Percentiles rank a stretch among this genome's conserved stretches.
Conservation (phyloP, 1,284 basidiomycete genomes). For the Puccinia hordei region DNA sequence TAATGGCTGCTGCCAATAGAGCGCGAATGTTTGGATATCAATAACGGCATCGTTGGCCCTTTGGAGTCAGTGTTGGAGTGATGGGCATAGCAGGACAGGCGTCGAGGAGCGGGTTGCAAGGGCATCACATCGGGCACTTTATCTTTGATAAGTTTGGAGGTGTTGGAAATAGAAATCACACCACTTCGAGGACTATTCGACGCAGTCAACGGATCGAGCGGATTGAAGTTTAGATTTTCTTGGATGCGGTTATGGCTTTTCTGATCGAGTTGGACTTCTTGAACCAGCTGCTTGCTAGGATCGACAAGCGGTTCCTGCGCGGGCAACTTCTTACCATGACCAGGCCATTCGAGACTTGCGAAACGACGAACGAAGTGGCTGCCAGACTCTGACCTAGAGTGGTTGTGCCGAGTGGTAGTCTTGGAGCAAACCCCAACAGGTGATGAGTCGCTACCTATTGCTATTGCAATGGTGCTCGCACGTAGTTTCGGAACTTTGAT, state of each 20-base stretch:
- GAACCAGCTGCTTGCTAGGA: background rate
- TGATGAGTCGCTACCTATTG: constrained; percentile 16
- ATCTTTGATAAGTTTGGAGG: constrained; percentile 8
- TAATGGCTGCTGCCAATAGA: background rate
- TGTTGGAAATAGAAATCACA: constrained; percentile 15
- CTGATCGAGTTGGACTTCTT: background rate
- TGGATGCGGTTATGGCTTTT: background rate
- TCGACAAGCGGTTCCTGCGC: background rate
- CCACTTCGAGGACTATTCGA: background rate
- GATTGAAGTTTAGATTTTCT: background rate
- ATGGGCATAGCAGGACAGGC: background rate
- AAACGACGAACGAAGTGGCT: background rate
- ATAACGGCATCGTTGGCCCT: constrained; percentile 15
- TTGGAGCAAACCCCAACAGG: background rate
- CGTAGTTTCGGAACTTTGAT: constrained; percentile 45
- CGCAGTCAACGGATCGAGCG: background rate
- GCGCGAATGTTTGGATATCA: constrained; percentile 36
- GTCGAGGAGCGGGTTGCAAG: constrained; percentile 39
- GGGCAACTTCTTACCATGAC: background rate
- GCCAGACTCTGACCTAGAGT: constrained; percentile 21
- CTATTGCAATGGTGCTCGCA: constrained; percentile 30
- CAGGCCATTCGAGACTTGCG: constrained; percentile 6
- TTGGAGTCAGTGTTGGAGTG: constrained; percentile 1
- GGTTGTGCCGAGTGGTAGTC: background rate
- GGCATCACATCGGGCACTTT: constrained; percentile 17